Evolutionary conservation across 768 basidiomycete genomes (phyloP).

Genomic region (Russula earlei): DNA sequence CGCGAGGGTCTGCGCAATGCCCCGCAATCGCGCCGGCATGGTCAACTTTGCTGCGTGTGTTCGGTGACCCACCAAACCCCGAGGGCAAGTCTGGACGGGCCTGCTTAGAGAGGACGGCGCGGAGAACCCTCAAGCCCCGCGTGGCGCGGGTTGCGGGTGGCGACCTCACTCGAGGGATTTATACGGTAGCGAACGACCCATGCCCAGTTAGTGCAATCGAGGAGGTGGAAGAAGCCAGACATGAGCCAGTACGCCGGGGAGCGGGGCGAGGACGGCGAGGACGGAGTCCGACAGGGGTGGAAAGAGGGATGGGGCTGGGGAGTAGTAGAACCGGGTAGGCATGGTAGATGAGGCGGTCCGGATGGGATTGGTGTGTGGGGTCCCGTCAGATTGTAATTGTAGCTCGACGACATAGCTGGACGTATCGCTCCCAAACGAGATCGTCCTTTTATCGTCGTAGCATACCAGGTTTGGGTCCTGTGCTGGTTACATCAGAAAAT

Average conservation of each 20-base stretch:
- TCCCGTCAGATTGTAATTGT: neutral
- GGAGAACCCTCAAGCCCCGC: constrained; percentile 56
- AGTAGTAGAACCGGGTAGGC: constrained; percentile 47
- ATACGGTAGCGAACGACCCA: constrained; percentile 80
- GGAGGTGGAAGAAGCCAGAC: constrained; percentile 68
- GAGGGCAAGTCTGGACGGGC: constrained; percentile 67
- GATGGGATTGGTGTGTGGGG: neutral
- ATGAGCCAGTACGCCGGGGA: constrained; percentile 79
- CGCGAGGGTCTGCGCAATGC: neutral
- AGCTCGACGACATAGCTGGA: neutral
- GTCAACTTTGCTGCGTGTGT: constrained; percentile 14
- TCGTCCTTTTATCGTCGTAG: no score
- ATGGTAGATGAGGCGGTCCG: neutral
- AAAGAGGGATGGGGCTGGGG: constrained; percentile 37
- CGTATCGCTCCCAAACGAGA: no score
- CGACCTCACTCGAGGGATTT: constrained; percentile 78
- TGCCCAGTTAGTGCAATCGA: constrained; percentile 71
- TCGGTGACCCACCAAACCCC: constrained; percentile 61
- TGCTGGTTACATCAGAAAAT: no score
- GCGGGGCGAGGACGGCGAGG: constrained; percentile 63
- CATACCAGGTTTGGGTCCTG: no score
- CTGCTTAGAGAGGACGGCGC: constrained; percentile 83
- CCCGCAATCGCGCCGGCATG: constrained; percentile 24
- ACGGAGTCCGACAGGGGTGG: constrained; percentile 56
- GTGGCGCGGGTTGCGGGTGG: constrained; percentile 66